Evolutionary conservation across 495 filamentous ascomycete species (phyloP).

Genomic region (Cetradonia linearis): DNA sequence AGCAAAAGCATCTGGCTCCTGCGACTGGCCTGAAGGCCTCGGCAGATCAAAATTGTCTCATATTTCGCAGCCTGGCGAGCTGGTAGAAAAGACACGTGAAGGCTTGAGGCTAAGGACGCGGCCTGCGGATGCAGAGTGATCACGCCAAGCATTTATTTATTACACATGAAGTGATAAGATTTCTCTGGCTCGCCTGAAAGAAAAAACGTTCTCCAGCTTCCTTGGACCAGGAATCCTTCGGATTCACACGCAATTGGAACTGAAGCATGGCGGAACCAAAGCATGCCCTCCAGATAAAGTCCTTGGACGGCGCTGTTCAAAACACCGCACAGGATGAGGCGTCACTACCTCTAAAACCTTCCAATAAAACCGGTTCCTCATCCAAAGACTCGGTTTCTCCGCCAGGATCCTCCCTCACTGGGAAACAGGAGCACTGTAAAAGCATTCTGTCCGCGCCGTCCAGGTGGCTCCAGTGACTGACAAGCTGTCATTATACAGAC

Average conservation of each 20-base stretch:
- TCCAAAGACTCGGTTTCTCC: conserved; percentile 28
- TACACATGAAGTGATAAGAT: neutral
- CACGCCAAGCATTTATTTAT: neutral
- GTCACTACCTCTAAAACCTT: conserved; percentile 4
- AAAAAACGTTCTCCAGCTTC: neutral
- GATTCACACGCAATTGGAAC: neutral
- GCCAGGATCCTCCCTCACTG: conserved; percentile 58
- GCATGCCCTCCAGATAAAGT: neutral
- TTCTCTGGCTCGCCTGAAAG: neutral
- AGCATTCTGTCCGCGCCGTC: conserved; percentile 9
- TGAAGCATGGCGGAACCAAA: neutral
- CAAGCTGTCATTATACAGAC: conserved; percentile 48
- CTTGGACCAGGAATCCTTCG: neutral
- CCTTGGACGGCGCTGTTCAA: conserved; percentile 14
- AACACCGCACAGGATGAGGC: neutral
- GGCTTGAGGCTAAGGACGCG: neutral
- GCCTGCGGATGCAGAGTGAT: conserved; percentile 3
- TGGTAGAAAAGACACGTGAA: conserved; percentile 4
- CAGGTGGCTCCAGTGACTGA: neutral
- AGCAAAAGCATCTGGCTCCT: conserved; percentile 12
- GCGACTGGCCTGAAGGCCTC: conserved; percentile 3
- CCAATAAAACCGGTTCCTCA: conserved; percentile 4
- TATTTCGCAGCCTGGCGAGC: neutral
- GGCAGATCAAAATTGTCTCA: neutral
- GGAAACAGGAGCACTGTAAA: conserved; percentile 97